phyloP scores from a whole-genome alignment of 805 yeast species.

The Barnettozyma sucrosica region DNA sequence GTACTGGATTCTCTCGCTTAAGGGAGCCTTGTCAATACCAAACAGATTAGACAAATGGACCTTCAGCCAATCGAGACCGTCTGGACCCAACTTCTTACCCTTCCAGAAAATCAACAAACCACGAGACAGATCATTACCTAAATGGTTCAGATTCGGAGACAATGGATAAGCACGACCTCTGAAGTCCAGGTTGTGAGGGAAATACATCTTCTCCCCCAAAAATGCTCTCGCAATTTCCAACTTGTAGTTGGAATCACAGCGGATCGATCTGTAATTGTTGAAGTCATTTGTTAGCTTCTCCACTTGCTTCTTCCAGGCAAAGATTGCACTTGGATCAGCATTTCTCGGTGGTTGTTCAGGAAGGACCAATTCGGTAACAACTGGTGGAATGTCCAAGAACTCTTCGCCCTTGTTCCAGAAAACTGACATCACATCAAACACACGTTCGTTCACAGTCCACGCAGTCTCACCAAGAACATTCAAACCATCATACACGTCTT shows the following conservation, averaged over 20 bases:
- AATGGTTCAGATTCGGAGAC: constrained; percentile 74
- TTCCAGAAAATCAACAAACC: constrained; percentile 71
- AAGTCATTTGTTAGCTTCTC: constrained; percentile 54
- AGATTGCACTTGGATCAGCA: constrained; percentile 66
- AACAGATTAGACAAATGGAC: constrained; percentile 68
- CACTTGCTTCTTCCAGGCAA: constrained; percentile 61
- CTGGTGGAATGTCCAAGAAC: constrained; percentile 69
- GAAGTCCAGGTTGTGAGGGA: constrained; percentile 78
- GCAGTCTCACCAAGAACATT: constrained; percentile 83
- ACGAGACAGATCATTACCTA: constrained; percentile 75
- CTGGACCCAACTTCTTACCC: constrained; percentile 59
- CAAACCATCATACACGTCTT: constrained; percentile 68
- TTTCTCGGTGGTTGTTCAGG: constrained; percentile 56
- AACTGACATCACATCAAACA: constrained; percentile 62
- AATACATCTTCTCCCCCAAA: constrained; percentile 69
- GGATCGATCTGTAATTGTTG: constrained; percentile 68
- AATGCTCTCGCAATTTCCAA: constrained; percentile 93
- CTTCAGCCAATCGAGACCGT: constrained; percentile 69
- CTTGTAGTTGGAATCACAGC: constrained; percentile 93
- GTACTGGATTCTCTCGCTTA: constrained; percentile 55
- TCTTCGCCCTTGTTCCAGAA: constrained; percentile 85
- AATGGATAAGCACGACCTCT: constrained; percentile 83
- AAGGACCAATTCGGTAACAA: constrained; percentile 38
- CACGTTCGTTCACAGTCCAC: constrained; percentile 81
- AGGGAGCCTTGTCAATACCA: constrained; percentile 70